Evolutionary conservation across 164 flowering plant species (phyloP).

Genomic region (Euptelea pleiosperma): DNA sequence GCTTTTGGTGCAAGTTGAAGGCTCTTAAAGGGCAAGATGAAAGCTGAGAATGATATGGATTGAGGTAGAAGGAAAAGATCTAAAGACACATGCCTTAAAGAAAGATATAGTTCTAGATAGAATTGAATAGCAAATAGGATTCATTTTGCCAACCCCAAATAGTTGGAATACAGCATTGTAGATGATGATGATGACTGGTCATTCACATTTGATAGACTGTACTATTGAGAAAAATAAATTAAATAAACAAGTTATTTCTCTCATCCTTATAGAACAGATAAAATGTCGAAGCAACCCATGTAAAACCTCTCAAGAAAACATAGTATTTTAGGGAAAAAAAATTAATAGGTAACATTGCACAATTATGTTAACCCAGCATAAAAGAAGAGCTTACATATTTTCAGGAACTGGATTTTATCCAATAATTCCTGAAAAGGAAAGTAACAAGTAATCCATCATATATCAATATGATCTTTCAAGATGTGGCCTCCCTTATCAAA

Average conservation of each 20-base stretch:
- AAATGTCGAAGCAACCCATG: neutral
- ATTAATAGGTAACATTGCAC: neutral
- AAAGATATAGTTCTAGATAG: too few relatives aligned
- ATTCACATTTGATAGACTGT: neutral
- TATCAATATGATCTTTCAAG: slow-evolving; percentile 46
- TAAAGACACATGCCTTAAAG: too few relatives aligned
- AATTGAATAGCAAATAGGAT: too few relatives aligned
- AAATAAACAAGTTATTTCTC: neutral
- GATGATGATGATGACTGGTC: too few relatives aligned
- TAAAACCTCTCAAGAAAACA: neutral
- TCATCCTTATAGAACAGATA: neutral
- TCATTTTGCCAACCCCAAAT: too few relatives aligned
- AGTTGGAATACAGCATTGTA: too few relatives aligned
- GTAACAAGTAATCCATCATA: slow-evolving; percentile 18
- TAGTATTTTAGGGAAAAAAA: neutral
- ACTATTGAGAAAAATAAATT: neutral
- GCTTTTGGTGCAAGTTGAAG: too few relatives aligned
- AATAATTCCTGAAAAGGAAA: neutral
- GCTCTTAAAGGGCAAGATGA: too few relatives aligned
- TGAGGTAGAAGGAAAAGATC: too few relatives aligned
- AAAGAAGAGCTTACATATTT: neutral
- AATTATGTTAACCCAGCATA: neutral
- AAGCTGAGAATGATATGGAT: too few relatives aligned
- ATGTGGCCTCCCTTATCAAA: slow-evolving; percentile 39
- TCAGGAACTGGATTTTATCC: neutral